Conservation (phyloP, 2,329 filamentous ascomycete genomes). For the Fusarium udum region DNA sequence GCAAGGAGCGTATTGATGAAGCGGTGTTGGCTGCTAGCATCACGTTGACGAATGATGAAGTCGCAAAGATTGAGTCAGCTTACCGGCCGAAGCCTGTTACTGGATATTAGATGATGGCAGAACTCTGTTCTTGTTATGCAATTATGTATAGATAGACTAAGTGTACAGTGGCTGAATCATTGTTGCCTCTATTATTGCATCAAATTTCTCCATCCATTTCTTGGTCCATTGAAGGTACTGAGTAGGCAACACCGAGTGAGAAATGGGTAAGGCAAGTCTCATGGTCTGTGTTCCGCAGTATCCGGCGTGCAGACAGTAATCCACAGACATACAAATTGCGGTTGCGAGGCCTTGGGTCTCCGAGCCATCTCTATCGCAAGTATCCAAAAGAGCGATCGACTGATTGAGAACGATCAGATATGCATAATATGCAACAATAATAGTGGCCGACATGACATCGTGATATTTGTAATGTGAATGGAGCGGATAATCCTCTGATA, state of each 20-base stretch:
- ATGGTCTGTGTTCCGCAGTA: not conserved
- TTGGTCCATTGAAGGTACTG: not conserved
- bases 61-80: not conserved
- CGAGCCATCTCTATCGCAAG: rapidly evolving
- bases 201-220: not conserved
- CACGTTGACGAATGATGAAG: not conserved
- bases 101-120: not conserved
- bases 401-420: not conserved
- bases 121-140: rapidly evolving
- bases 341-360: rapidly evolving
- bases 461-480: not conserved
- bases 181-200: not conserved
- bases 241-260: not conserved
- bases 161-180: not conserved
- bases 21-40: not conserved
- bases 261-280: not conserved
- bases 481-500: not conserved
- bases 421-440: not conserved
- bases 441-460: not conserved
- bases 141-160: not conserved
- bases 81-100: not conserved
- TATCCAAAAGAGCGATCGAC: rapidly evolving
- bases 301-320: not conserved
- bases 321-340: not conserved
- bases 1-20: not conserved